Conservation (phyloP, 106 monocot genomes). For the Phalaenopsis aphrodite region DNA sequence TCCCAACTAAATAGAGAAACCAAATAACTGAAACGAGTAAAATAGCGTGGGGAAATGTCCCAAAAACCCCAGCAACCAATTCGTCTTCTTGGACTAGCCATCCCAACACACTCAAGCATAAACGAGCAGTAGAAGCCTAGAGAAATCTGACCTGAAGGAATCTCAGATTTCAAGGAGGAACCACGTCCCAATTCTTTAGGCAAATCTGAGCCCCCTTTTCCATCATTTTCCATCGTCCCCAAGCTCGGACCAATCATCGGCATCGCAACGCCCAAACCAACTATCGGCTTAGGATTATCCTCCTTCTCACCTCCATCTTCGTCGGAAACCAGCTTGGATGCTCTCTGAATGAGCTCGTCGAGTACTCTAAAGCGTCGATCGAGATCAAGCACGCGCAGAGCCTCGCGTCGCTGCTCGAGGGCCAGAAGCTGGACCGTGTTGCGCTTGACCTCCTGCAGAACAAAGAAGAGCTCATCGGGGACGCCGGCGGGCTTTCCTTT, state of each 20-base stretch:
- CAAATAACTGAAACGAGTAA: not conserved
- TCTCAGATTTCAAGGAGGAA: slow-evolving; percentile 26
- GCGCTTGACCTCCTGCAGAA: slow-evolving; percentile 59
- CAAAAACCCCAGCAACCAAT: not conserved
- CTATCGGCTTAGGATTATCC: not conserved
- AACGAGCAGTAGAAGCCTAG: not conserved
- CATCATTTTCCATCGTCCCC: not conserved
- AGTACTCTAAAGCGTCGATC: slow-evolving; percentile 44
- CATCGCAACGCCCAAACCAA: not conserved
- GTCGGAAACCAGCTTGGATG: slow-evolving; percentile 40
- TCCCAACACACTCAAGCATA: not conserved
- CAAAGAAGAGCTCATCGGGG: slow-evolving; percentile 62
- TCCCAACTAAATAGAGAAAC: not conserved
- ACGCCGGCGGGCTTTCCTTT: slow-evolving; percentile 33
- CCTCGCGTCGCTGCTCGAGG: slow-evolving; percentile 64
- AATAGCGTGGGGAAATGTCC: not conserved
- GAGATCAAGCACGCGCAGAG: slow-evolving; percentile 39
- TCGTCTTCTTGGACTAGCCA: not conserved
- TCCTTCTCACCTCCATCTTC: slow-evolving; percentile 1
- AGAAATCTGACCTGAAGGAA: slow-evolving; percentile 23
- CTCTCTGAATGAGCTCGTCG: slow-evolving; percentile 67
- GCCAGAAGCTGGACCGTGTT: slow-evolving; percentile 38
- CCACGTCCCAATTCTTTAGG: slow-evolving; percentile 1
- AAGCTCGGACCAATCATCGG: not conserved
- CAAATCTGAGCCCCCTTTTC: slow-evolving; percentile 15